phyloP scores from a whole-genome alignment of 306 rosid genomes.

The Macrotyloma uniflorum region DNA sequence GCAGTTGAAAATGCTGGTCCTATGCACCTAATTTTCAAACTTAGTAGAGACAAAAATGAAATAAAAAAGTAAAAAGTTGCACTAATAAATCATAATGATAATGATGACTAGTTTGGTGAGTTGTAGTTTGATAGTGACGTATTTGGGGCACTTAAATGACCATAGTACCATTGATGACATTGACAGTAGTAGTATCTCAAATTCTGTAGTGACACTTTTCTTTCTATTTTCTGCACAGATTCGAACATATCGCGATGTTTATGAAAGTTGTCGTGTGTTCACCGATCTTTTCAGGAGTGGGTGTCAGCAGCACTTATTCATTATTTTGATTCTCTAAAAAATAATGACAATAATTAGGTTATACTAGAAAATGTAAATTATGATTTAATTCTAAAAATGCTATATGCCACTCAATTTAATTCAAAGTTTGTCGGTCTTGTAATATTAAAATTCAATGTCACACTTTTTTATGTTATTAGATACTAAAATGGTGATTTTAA shows the following conservation, averaged over 20 bases:
- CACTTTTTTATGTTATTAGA: too few species aligned
- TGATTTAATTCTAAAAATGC: too few species aligned
- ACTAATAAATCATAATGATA: neutral
- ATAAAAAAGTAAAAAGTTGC: neutral
- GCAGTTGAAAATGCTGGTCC: conserved; percentile 1
- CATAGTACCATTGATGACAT: neutral
- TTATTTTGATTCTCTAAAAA: neutral
- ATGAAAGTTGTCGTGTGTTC: neutral
- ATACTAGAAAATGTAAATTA: too few species aligned
- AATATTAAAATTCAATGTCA: too few species aligned
- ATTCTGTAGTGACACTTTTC: neutral
- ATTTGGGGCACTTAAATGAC: conserved; percentile 29
- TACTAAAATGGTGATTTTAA: too few species aligned
- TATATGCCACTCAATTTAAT: too few species aligned
- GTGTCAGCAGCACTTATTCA: neutral
- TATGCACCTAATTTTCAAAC: neutral
- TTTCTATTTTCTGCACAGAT: neutral
- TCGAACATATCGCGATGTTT: conserved; percentile 18
- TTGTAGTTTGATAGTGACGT: neutral
- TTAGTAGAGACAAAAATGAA: conserved; percentile 38
- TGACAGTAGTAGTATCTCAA: neutral
- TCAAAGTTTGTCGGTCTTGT: too few species aligned
- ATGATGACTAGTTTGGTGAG: conserved; percentile 32
- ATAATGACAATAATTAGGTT: too few species aligned
- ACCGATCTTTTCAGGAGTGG: neutral